Conservation (phyloP, 1,139 yeast genomes). For the Hansenula lynferdii region DNA sequence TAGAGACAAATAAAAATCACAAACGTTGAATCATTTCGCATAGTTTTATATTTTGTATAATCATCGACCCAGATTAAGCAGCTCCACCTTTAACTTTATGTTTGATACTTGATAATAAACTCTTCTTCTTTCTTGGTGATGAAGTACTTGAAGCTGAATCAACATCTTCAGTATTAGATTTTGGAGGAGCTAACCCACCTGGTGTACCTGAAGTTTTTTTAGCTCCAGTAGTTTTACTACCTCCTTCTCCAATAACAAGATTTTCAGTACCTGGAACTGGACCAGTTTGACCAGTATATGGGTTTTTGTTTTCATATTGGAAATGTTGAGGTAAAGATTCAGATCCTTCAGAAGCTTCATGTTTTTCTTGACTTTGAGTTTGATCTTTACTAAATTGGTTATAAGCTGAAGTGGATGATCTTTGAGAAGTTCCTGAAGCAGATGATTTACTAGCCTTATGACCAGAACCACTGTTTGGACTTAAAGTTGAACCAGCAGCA, state of each 20-base stretch:
- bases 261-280: constrained; percentile 1
- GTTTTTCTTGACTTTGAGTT: neutral
- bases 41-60: too few species aligned
- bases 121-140: constrained; percentile 9
- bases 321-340: constrained; percentile 4
- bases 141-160: constrained; percentile 6
- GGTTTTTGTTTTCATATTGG: constrained; percentile 3
- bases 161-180: constrained; percentile 2
- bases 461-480: neutral
- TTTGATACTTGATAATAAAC: constrained; percentile 12
- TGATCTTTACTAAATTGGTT: constrained; percentile 3
- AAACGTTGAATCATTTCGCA: too few species aligned
- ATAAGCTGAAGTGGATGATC: neutral
- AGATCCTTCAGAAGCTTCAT: neutral
- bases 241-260: neutral
- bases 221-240: neutral
- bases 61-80: too few species aligned
- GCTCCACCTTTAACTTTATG: constrained; percentile 6
- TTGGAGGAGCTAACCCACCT: constrained; percentile 7
- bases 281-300: constrained; percentile 6
- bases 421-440: neutral
- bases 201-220: neutral
- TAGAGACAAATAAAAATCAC: too few species aligned
- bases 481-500: constrained; percentile 1
- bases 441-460: constrained; percentile 1